Evolutionary conservation across 2,329 filamentous ascomycete genomes (phyloP), one percentile per base, ranked within the genome.

Genomic region (Aspergillus sp.): DNA sequence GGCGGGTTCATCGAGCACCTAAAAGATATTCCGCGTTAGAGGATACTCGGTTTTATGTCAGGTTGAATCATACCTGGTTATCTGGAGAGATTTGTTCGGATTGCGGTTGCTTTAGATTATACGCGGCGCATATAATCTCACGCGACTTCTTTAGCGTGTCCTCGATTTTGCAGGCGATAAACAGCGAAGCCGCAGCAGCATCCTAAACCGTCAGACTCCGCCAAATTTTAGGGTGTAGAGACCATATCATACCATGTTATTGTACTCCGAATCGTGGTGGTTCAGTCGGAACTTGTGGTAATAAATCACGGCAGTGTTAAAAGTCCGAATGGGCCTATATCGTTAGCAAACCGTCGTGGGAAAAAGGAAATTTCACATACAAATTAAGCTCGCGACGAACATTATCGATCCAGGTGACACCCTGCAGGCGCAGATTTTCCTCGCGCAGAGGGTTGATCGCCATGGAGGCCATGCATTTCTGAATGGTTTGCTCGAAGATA

Each of bases 141-240:
- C 86, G 87, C 3, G 91, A 96, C 79, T 98, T 98, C 78, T 99
- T 99, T 64, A 97, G 84, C 0, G 95, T 99, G 74, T 99, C 95
- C 75, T 99, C 95, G 46, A 96, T 92, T 78, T 99, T 99, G 81
- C 93, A 98, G 2, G 93, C 93, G 3, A 93, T 90, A 69, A 98
- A 93, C 8, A 99, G 80, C 22, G 91, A 89, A 1, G 95, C 91
- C 6, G 95, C 85, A 0, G 93, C 91, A 2, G 91, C 93, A 71
- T 98, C 93, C 73, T 91, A 41, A n/a, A 65, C 56, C 20, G 50
- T 63, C 20, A 57, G 45, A 19, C 34, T 17, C 50, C 17, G 20
- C 41, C n/a, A 17, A 50, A 30, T 2, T n/a, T 17, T 24, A 19
- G 19, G 22, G 5, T 12, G 37, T 5, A 22, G 11, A 39, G 5